phyloP scores from a whole-genome alignment of 441 rosid species.

The Euphorbia celastroides region DNA sequence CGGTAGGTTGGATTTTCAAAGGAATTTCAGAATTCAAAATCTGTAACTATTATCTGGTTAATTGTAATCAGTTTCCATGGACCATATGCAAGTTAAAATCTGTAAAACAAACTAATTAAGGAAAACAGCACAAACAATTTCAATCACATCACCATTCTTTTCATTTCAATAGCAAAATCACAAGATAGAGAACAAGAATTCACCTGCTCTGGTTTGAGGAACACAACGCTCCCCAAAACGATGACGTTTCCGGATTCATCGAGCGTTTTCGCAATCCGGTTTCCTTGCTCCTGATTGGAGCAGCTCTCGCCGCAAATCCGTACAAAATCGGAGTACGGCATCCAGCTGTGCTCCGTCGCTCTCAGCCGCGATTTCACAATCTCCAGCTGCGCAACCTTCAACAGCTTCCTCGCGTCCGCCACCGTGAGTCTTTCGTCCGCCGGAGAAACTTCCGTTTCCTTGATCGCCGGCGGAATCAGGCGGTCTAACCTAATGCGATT shows the following conservation, averaged over 20 bases:
- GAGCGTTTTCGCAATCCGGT: conserved; percentile 44
- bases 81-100: conserved; percentile 28
- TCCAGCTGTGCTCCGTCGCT: conserved; percentile 45
- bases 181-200: background rate
- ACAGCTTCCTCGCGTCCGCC: conserved; percentile 64
- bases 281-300: conserved; percentile 57
- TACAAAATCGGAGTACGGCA: conserved; percentile 54
- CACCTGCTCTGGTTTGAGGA: conserved; percentile 81
- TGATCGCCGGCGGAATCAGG: conserved; percentile 27
- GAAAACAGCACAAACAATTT: background rate
- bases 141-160: background rate
- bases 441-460: conserved; percentile 11
- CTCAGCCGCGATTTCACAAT: conserved; percentile 58
- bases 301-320: conserved; percentile 53
- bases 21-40: background rate
- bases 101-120: conserved; percentile 24
- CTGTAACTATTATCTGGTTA: conserved; percentile 27
- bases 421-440: conserved; percentile 38
- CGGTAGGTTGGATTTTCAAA: conserved; percentile 25
- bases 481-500: conserved; percentile 61
- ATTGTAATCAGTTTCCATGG: conserved; percentile 29
- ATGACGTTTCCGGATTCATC: conserved; percentile 82
- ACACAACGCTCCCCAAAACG: conserved; percentile 60
- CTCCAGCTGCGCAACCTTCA: conserved; percentile 67
- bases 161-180: background rate